Evolutionary conservation across 2,329 filamentous ascomycete genomes (phyloP).

Genomic region (Gaeumannomyces sp.): DNA sequence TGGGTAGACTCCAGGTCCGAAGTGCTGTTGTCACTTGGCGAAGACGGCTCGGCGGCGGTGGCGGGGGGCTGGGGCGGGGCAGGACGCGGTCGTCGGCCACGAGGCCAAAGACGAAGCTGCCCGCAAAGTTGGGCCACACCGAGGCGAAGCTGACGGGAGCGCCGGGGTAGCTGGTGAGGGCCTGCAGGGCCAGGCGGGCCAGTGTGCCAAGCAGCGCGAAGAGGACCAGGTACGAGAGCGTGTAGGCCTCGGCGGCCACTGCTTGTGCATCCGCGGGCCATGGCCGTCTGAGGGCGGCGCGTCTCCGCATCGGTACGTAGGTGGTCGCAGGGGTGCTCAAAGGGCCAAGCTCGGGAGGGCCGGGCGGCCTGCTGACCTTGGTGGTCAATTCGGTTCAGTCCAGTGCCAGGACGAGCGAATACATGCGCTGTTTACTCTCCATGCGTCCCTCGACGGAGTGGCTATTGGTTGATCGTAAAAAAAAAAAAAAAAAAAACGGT

Average conservation of each 20-base stretch:
- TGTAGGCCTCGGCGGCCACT: slow-evolving; percentile 57
- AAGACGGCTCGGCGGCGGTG: background rate
- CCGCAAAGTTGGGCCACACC: slow-evolving; percentile 83
- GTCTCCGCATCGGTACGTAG: background rate
- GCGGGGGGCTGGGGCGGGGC: slow-evolving; percentile 18
- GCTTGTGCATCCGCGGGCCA: slow-evolving; percentile 34
- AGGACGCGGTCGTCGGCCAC: slow-evolving; percentile 33
- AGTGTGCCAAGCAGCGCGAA: slow-evolving; percentile 83
- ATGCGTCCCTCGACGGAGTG: no score
- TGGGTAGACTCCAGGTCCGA: background rate
- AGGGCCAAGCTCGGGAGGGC: no score
- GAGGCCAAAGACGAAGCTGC: slow-evolving; percentile 80
- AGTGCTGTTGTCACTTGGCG: background rate
- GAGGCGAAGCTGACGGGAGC: slow-evolving; percentile 68
- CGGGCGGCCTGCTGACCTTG: background rate
- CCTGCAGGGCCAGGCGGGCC: slow-evolving; percentile 72
- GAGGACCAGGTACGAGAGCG: slow-evolving; percentile 73
- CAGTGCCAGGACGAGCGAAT: no score
- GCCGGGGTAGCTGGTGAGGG: slow-evolving; percentile 72
- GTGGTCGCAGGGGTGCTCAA: background rate
- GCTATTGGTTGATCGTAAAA: no score
- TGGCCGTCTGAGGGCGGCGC: background rate
- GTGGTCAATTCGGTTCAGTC: background rate
- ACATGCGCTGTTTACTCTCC: no score
- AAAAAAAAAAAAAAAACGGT: no score